Evolutionary conservation across 441 rosid species (phyloP), one percentile per base, ranked within the genome.

Genomic region (Adansonia gregorii): DNA sequence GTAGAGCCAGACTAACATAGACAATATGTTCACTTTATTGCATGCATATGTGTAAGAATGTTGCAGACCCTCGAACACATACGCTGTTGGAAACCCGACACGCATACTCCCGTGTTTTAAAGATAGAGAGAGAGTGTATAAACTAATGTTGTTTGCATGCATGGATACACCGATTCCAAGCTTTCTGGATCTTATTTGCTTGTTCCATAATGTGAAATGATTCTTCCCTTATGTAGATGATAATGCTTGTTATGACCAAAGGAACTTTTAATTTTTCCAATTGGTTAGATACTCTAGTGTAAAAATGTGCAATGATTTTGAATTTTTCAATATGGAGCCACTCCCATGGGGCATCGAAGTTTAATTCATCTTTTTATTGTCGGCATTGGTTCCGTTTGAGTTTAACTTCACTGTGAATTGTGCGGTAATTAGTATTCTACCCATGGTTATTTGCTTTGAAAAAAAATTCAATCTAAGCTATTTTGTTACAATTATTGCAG

Each of bases 121-220:
- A 39, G 2, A 10, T 20, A 58, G 3, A 8, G 12, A 39, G 49
- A 41, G 52, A 43, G 27, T 1, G 24, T n/a, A 41, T 41, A 66
- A 66, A 17, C 49, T 43, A 41, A 43, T n/a, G 51, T 66, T 48
- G 58, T 68, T 52, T 72, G 75, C 75, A n/a, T 27, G 64, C 27
- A 54, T 0, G 8, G 19, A 9, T 51, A 6, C 59, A 24, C 41
- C 11, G 59, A 70, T 70, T 22, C 74, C 24, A 45, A 20, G 35
- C 12, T 24, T 58, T 69, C 59, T 48, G 39, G 41, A 48, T 20
- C 59, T 69, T 27, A 27, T n/a, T 10, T 71, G 61, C 48, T 27
- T 72, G 5, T 48, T 19, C 35, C 2, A 10, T 10, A 68, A 20
- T 68, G n/a, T 68, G 73, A 20, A 35, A 2, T 71, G 48, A n/a